phyloP scores from a whole-genome alignment of 2,329 filamentous ascomycete species.

The Thielaviopsis populi region DNA sequence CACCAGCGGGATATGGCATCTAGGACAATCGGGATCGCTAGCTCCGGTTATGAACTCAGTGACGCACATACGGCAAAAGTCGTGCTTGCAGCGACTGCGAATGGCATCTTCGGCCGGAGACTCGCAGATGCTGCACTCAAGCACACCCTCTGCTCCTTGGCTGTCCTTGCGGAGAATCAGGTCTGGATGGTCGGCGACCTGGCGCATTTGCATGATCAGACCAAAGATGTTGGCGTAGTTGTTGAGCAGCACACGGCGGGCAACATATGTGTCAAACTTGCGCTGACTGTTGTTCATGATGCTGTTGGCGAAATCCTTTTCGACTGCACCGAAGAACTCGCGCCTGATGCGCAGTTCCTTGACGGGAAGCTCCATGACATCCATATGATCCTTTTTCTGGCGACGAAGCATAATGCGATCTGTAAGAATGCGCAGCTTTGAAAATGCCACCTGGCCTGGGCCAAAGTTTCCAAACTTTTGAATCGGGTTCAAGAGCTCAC shows the following conservation, averaged over 20 bases:
- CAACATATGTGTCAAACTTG: slow-evolving; percentile 90
- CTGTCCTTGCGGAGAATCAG: slow-evolving; percentile 64
- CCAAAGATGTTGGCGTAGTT: slow-evolving; percentile 99
- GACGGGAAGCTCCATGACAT: slow-evolving; percentile 89
- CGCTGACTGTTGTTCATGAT: slow-evolving; percentile 88
- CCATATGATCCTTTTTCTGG: slow-evolving; percentile 82
- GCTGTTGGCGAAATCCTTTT: slow-evolving; percentile 86
- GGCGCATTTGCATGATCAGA: slow-evolving; percentile 98
- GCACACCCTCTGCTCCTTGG: slow-evolving; percentile 73
- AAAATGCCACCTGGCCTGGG: slow-evolving; percentile 54
- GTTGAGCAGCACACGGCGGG: slow-evolving; percentile 83
- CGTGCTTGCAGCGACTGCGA: slow-evolving; percentile 80
- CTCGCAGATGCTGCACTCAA: slow-evolving; percentile 91
- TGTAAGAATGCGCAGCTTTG: slow-evolving; percentile 74
- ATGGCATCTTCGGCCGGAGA: slow-evolving; percentile 92
- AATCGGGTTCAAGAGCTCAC: slow-evolving; percentile 81
- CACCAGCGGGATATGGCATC: slow-evolving; percentile 74
- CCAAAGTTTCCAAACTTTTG: slow-evolving; percentile 45
- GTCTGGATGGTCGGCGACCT: slow-evolving; percentile 93
- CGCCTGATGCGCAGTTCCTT: slow-evolving; percentile 87
- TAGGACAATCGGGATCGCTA: slow-evolving; percentile 66
- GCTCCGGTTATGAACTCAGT: slow-evolving; percentile 54
- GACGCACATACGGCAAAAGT: slow-evolving; percentile 37
- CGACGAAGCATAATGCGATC: slow-evolving; percentile 91
- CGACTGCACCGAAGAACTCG: slow-evolving; percentile 92